Evolutionary conservation across 495 filamentous ascomycete species (phyloP), one percentile per base, ranked within the genome.

Genomic region (Talaromyces ruber): DNA sequence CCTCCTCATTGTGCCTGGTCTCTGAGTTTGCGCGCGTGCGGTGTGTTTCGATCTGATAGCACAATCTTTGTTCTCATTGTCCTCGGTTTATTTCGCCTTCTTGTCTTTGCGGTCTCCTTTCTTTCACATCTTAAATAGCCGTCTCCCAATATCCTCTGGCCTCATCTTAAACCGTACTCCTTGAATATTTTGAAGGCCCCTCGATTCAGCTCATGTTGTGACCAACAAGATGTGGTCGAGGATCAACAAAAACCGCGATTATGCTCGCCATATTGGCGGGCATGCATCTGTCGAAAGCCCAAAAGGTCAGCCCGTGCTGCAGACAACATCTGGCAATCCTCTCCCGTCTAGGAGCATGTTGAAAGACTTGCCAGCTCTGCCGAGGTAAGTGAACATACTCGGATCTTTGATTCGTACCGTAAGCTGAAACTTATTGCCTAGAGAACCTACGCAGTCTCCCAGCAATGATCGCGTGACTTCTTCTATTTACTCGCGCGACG

Each of bases 141-240:
- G 2, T 47, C 16, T 47, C 21, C 43, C 8, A 7, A 18, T 47
- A 47, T 47, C 21, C 43, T 18, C 43, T n/a, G 18, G 21, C 11
- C 26, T 22, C 21, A 22, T 26, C 22, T 28, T 53, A 14, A 28
- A 54, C 51, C 26, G 34, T 54, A 26, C 22, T 54, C 51, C 11
- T 53, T 9, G 22, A 18, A 54, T 54, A 54, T 26, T 28, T 14
- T 54, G 26, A 11, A n/a, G 12, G 24, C 26, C 12, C 28, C 11
- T 25, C 22, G 11, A 54, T 54, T 54, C 34, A 34, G 54, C 29
- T 18, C 26, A 30, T 57, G 24, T 56, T 47, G 16, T 47, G n/a
- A 45, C 4, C 34, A 39, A 60, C 67, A 71, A 60, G 1, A 82
- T 82, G 79, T 82, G 77, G 77, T 71, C 72, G 52, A 79, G 77